Base-by-base conservation (phyloP, 345 rosid species). In the Arabidopsis arenosa region DNA sequence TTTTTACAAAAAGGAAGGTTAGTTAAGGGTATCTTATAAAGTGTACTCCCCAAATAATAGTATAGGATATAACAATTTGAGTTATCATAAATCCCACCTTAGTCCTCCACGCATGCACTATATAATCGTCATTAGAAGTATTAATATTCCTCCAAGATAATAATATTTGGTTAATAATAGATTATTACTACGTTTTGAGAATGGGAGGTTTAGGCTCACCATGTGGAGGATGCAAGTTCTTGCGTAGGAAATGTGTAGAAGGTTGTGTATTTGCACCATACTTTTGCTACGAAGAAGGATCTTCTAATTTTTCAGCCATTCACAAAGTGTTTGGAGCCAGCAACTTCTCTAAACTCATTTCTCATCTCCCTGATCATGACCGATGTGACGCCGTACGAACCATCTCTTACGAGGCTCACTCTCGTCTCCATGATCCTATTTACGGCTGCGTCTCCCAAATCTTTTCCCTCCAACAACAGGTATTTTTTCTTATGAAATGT, bases 291-390 rank as follows among this genome's bases (percentile, higher is more conserved):
- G 98, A 94, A 81, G 90, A 92, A 80, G 97, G 97, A 0, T 90
- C 96, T 54, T 74, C 95, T 9, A 92, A 86, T 61, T 94, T 94
- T 79, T 92, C 90, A 55, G 97, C 96, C 47, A 92, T 94, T 32
- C 98, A 92, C 81, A 90, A 86, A 83, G 96, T 94, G 43, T 94
- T 94, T 64, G 98, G 98, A 60, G 98, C 98, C 35, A 94, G 98
- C 83, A 92, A 94, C 79, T 93, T 90, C 54, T 90, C 98, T 5
- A 94, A 94, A 75, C 79, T 94, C 75, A 89, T 94, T 37, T 82
- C 93, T 70, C 88, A 90, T 58, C 88, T 94, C 17, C 96, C 98
- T 9, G 85, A 80, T 6, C 74, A 69, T 35, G 91, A 94, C 60
- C 89, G 97, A 3, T 84, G 90, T 7, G 93, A 94, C 49, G 97